A percentile compares a stretch with the other conserved stretches of the same genome.
Evolutionary conservation across 257 asterid genomes (phyloP).

Genomic region (Knoxia roxburghii): DNA sequence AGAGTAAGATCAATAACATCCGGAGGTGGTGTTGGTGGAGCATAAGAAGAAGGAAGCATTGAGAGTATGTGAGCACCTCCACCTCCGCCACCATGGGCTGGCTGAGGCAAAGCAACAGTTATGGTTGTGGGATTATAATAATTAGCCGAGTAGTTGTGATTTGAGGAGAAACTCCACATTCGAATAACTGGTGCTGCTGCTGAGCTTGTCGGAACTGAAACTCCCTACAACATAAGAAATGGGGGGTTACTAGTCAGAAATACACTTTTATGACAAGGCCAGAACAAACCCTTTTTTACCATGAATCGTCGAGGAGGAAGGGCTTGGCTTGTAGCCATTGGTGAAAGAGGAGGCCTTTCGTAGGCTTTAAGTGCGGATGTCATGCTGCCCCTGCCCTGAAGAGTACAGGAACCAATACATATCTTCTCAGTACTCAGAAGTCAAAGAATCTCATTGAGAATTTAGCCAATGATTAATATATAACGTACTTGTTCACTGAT

Average conservation of each 20-base stretch:
- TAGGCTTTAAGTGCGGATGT: neutral
- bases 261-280: too few species aligned
- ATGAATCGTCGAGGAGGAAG: constrained; percentile 14
- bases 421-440: neutral
- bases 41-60: neutral
- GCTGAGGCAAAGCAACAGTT: too few species aligned
- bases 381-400: constrained; percentile 11
- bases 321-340: constrained; percentile 5
- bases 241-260: neutral
- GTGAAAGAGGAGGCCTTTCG: constrained; percentile 28
- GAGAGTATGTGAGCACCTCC: too few species aligned
- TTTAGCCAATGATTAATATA: too few species aligned
- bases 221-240: too few species aligned
- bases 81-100: too few species aligned
- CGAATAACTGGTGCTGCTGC: neutral
- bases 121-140: neutral
- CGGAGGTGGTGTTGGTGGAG: neutral
- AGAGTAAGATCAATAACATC: constrained; percentile 1
- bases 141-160: too few species aligned
- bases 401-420: neutral
- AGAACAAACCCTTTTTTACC: constrained; percentile 16
- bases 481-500: too few species aligned
- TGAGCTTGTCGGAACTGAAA: neutral
- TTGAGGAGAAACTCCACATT: constrained; percentile 5
- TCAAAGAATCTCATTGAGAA: neutral